These are phyloP conservation scores for Nymphaea colorata DNA, from an alignment of 164 flowering plant genomes.

Conservation along the genomic window DNA sequence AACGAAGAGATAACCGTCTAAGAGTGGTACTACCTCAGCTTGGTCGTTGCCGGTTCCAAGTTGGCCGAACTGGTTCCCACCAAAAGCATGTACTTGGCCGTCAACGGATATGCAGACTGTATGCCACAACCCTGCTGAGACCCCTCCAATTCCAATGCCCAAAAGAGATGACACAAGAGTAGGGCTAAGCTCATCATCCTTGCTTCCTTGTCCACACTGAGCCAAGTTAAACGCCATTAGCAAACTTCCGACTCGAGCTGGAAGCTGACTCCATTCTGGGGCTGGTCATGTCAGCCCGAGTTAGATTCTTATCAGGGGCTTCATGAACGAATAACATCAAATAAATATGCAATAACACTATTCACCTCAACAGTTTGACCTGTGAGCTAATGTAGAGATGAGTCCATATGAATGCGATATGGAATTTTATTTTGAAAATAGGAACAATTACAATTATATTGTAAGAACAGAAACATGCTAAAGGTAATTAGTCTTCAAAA, in stretches of 20 bases:
- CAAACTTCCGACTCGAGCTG: background rate
- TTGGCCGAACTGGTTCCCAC: slow-evolving; percentile 99
- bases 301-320: background rate
- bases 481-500: too few relatives aligned
- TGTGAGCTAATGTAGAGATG: too few relatives aligned
- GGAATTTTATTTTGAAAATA: too few relatives aligned
- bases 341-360: too few relatives aligned
- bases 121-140: slow-evolving; percentile 95
- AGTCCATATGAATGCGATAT: too few relatives aligned
- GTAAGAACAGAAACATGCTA: too few relatives aligned
- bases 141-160: slow-evolving; percentile 60
- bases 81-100: slow-evolving; percentile 90
- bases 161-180: slow-evolving; percentile 72
- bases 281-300: background rate
- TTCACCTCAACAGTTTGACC: too few relatives aligned
- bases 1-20: background rate
- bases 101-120: slow-evolving; percentile 77
- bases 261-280: background rate
- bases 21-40: slow-evolving; percentile 55
- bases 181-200: slow-evolving; percentile 90
- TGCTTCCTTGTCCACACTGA: slow-evolving; percentile 97
- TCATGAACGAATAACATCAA: background rate
- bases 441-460: too few relatives aligned
- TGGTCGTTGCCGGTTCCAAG: slow-evolving; percentile 92
- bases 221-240: slow-evolving; percentile 11